These are phyloP conservation scores for Diplosphaera chodatii DNA, from an alignment of 139 green algal species.

Conservation along the genomic window DNA sequence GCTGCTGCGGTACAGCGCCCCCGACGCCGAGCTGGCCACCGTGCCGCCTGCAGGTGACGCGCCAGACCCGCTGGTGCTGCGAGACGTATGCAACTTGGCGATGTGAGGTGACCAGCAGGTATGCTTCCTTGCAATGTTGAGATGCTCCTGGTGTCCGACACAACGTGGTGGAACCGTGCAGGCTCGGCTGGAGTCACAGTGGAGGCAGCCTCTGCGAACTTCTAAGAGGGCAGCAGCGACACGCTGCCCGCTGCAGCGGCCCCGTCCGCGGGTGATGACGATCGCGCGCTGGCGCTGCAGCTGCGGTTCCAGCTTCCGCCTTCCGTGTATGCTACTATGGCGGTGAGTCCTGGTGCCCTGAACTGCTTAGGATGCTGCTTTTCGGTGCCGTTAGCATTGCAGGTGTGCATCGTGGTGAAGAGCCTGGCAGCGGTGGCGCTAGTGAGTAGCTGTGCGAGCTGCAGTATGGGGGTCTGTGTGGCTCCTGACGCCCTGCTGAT, in stretches of 20 bases:
- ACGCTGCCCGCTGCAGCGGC: background rate
- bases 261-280: background rate
- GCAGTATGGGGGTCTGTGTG: no score
- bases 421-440: no score
- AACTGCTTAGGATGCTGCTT: no score
- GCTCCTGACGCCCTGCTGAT: background rate
- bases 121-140: background rate
- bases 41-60: slow-evolving; percentile 13
- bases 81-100: no score
- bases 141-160: no score
- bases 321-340: slow-evolving; percentile 90
- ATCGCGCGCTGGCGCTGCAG: slow-evolving; percentile 41
- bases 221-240: background rate
- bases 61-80: background rate
- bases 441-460: no score
- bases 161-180: background rate
- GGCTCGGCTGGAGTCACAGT: background rate
- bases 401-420: no score
- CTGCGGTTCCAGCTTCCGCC: slow-evolving; percentile 76
- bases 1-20: slow-evolving; percentile 45
- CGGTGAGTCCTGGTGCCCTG: background rate
- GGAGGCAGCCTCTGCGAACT: background rate
- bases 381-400: no score
- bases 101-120: no score
- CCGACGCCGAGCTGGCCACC: slow-evolving; percentile 48